Percentiles rank a stretch among this genome's conserved stretches.
These are phyloP conservation scores for Lepraria neglecta DNA, from an alignment of 495 filamentous ascomycete genomes.

Conservation along the genomic window DNA sequence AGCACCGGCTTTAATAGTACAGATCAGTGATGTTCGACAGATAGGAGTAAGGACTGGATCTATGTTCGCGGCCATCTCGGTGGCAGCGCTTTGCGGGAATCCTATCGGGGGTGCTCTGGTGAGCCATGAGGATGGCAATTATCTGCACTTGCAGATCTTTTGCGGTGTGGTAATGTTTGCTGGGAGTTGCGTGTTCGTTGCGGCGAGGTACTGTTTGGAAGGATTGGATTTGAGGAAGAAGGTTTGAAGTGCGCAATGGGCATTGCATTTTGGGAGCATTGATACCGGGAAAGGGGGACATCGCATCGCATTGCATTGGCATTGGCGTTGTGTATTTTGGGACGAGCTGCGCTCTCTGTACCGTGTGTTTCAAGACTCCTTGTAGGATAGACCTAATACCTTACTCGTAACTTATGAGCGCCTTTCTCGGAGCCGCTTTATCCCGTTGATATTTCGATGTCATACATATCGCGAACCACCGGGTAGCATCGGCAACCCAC, in stretches of 20 bases:
- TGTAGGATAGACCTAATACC: background rate
- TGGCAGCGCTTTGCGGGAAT: constrained; percentile 61
- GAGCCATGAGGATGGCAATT: constrained; percentile 46
- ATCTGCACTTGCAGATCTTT: constrained; percentile 58
- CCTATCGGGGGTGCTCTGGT: constrained; percentile 71
- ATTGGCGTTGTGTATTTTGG: background rate
- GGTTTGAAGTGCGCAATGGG: constrained; percentile 24
- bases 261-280: constrained; percentile 6
- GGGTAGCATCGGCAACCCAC: background rate
- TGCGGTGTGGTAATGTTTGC: constrained; percentile 54
- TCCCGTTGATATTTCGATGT: too few relatives aligned
- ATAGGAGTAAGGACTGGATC: constrained; percentile 69
- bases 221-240: constrained; percentile 33
- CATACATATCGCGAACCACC: too few relatives aligned
- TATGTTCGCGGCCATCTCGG: constrained; percentile 53
- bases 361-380: too few relatives aligned
- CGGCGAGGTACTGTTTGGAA: constrained; percentile 35
- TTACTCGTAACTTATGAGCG: background rate
- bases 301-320: background rate
- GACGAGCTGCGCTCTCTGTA: background rate
- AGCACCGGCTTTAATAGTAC: constrained; percentile 55
- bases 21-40: constrained; percentile 65
- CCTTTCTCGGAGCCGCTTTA: too few relatives aligned
- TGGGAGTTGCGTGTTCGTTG: constrained; percentile 45
- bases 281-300: background rate